Evolutionary conservation across 2,329 filamentous ascomycete species (phyloP), one percentile per base, ranked within the genome.

Genomic region (Colletotrichum tabaci): DNA sequence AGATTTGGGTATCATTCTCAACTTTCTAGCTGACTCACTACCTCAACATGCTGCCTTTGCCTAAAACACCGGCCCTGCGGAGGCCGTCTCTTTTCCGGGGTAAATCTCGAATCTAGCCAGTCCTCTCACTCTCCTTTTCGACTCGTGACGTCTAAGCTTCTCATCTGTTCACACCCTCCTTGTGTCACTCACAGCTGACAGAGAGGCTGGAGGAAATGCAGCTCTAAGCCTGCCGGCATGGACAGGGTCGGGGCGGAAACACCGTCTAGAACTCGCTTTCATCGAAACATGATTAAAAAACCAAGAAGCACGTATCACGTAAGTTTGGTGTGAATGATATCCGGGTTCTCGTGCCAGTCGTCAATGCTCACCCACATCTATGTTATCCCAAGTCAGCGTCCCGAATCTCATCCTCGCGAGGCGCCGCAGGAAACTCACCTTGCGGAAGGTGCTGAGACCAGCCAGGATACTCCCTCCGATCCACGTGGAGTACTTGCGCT

Each of bases 321-420:
- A 83, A 98, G 98, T 84, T 98, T 98, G 79, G 94, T 96, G 84
- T 98, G 96, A 80, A 99, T 98, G 78, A 99, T 96, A 80, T 99
- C 96, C 21, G 96, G 96, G 81, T 99, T 98, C 88, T 99, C 96
- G 82, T 99, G 96, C 96, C 96, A 99, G 87, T 99, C 96, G 80
- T 98, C 96, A 80, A 98, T 96, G 84, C 95, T 98, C 79, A 99
- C 96, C 95, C 96, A 98, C 96, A 99, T 99, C 96, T 98, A 81
- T 40, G 16, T 30, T 40, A 16, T 30, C 8, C 12, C 18, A 30
- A 55, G 56, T 72, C 38, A 64, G 44, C 50, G 62, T 46, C 13
- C 5, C 1, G 10, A n/a, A 5, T 26, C n/a, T 21, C n/a, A 21
- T 56, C 35, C n/a, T 42, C 38, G 10, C 8, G n/a, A 42, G 6